phyloP scores from a whole-genome alignment of 2,329 filamentous ascomycete species.

The Alternaria panax region DNA sequence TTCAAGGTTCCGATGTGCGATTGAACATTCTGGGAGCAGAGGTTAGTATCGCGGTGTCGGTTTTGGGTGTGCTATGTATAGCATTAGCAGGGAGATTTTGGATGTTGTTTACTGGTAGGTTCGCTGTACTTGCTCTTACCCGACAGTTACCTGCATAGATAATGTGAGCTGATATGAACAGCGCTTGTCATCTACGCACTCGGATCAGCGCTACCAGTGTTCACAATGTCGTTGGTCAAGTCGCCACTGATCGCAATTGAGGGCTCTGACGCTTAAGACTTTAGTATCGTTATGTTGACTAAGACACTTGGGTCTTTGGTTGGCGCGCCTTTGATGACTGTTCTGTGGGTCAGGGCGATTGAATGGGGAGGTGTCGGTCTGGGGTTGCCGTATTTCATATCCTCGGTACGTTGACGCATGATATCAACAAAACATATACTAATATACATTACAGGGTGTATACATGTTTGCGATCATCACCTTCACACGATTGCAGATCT shows the following conservation, averaged over 20 bases:
- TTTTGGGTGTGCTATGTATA: conserved; percentile 45
- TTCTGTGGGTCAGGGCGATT: conserved; percentile 48
- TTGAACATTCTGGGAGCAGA: conserved; percentile 45
- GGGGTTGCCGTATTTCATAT: conserved; percentile 47
- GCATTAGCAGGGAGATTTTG: conserved; percentile 43
- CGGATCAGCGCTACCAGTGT: conserved; percentile 50
- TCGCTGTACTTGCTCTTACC: not conserved
- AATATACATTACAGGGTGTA: conserved; percentile 12
- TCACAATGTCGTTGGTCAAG: conserved; percentile 50
- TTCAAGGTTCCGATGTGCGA: conserved; percentile 37
- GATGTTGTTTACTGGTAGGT: conserved; percentile 41
- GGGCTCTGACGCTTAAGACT: conserved; percentile 42
- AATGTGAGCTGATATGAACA: conserved; percentile 14
- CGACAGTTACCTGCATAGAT: not conserved
- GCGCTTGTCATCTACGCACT: conserved; percentile 49
- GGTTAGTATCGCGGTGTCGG: conserved; percentile 42
- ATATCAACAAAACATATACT: not conserved
- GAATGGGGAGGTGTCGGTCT: conserved; percentile 40
- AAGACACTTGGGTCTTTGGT: conserved; percentile 48
- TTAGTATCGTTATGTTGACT: conserved; percentile 49
- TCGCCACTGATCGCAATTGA: conserved; percentile 40
- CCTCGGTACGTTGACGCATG: conserved; percentile 35
- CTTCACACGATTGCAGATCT: conserved; percentile 8
- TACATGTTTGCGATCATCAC: conserved; percentile 15
- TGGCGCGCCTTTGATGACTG: conserved; percentile 48